phyloP scores from a whole-genome alignment of 345 rosid species.

The Syzygium aromaticum region DNA sequence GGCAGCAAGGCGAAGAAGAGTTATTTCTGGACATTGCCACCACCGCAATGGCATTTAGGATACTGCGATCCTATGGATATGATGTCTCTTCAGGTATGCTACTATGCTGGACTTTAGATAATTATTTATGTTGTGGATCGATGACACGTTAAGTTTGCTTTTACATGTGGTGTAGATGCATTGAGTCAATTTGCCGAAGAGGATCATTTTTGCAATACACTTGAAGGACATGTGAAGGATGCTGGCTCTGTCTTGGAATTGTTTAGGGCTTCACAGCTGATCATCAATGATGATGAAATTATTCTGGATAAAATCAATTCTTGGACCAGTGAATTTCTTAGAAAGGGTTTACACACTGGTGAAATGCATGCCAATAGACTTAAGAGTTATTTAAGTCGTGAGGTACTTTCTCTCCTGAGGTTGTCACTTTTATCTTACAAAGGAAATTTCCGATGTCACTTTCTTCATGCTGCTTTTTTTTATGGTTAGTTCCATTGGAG shows the following conservation, averaged over 20 bases:
- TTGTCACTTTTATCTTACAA: not conserved
- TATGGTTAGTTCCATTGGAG: not conserved
- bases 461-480: not conserved
- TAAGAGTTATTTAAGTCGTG: slow-evolving; percentile 13
- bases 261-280: slow-evolving; percentile 51
- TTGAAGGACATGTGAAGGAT: slow-evolving; percentile 51
- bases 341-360: slow-evolving; percentile 30
- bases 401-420: slow-evolving; percentile 25
- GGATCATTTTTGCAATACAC: slow-evolving; percentile 36
- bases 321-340: slow-evolving; percentile 51
- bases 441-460: not conserved
- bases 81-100: slow-evolving; percentile 62
- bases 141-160: not conserved
- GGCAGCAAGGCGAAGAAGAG: slow-evolving; percentile 71
- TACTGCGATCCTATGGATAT: slow-evolving; percentile 56
- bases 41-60: slow-evolving; percentile 73
- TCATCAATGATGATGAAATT: slow-evolving; percentile 37
- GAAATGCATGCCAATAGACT: slow-evolving; percentile 17
- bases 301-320: slow-evolving; percentile 33
- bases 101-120: not conserved
- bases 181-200: slow-evolving; percentile 43
- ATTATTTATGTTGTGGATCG: not conserved
- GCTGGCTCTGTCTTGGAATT: slow-evolving; percentile 49
- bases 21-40: slow-evolving; percentile 47
- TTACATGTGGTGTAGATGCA: slow-evolving; percentile 33